Conservation (phyloP, 164 flowering plant species). For the Annona cherimola region DNA sequence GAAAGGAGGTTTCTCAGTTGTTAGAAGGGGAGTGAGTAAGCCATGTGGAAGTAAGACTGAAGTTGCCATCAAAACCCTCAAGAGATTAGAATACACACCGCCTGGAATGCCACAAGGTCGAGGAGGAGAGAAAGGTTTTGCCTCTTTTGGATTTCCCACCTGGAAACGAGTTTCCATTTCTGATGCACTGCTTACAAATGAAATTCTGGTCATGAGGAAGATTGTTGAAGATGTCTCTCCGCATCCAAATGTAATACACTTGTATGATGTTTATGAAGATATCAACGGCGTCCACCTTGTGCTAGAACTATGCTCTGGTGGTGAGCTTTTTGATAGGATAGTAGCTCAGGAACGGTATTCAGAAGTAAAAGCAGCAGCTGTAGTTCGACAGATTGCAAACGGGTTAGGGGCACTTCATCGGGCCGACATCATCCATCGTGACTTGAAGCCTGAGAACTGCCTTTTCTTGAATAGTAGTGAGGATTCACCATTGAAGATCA, state of each 20-base stretch:
- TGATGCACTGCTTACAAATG: slow-evolving; percentile 67
- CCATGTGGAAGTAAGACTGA: slow-evolving; percentile 14
- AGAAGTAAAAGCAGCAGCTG: slow-evolving; percentile 57
- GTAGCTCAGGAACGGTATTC: slow-evolving; percentile 48
- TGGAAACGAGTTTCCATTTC: slow-evolving; percentile 49
- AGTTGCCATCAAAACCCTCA: slow-evolving; percentile 72
- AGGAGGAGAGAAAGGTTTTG: slow-evolving; percentile 12
- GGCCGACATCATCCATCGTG: slow-evolving; percentile 61
- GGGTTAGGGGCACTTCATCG: slow-evolving; percentile 52
- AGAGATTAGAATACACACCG: slow-evolving; percentile 27
- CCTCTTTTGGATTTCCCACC: slow-evolving; percentile 18
- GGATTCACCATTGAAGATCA: slow-evolving; percentile 69
- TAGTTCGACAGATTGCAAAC: slow-evolving; percentile 51
- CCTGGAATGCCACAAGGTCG: slow-evolving; percentile 13
- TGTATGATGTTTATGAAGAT: slow-evolving; percentile 67
- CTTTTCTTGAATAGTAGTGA: slow-evolving; percentile 39
- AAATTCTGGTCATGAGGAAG: slow-evolving; percentile 62
- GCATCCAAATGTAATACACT: slow-evolving; percentile 60
- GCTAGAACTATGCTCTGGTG: slow-evolving; percentile 71
- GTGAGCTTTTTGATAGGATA: slow-evolving; percentile 73
- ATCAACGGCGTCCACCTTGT: slow-evolving; percentile 54
- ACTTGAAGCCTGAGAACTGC: slow-evolving; percentile 82
- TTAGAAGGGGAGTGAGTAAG: slow-evolving; percentile 44
- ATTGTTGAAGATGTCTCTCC: slow-evolving; percentile 71
- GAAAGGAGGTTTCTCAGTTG: slow-evolving; percentile 70